These are phyloP conservation scores for Fusarium tanahbumbuense DNA, from an alignment of 2,329 filamentous ascomycete species.

Conservation along the genomic window DNA sequence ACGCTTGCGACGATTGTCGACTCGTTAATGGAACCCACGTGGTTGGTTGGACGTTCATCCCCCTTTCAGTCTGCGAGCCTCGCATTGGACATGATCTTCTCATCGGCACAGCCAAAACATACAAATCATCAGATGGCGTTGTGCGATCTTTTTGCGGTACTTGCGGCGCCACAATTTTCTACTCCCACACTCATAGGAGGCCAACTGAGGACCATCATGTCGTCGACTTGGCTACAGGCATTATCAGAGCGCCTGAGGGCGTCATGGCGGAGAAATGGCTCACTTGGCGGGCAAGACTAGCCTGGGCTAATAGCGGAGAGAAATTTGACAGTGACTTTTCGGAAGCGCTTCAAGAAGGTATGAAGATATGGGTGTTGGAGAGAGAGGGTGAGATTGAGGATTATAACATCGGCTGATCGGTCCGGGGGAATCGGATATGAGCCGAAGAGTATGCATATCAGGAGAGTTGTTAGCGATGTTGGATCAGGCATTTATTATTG, in stretches of 20 bases:
- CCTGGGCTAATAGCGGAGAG: conserved; percentile 51
- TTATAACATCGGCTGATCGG: conserved; percentile 44
- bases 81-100: conserved; percentile 51
- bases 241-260: conserved; percentile 59
- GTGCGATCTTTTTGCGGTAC: conserved; percentile 58
- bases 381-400: conserved; percentile 50
- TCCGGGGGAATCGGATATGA: conserved; percentile 33
- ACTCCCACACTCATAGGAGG: conserved; percentile 43
- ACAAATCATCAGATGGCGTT: conserved; percentile 54
- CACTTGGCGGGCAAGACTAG: conserved; percentile 57
- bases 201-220: conserved; percentile 50
- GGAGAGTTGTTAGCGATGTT: background rate
- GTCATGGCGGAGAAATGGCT: conserved; percentile 59
- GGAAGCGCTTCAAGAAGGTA: conserved; percentile 52
- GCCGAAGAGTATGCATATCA: conserved; percentile 25
- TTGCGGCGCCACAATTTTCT: conserved; percentile 61
- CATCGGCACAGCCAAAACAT: conserved; percentile 59
- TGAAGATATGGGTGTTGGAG: conserved; percentile 53
- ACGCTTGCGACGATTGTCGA: conserved; percentile 59
- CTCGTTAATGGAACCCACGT: conserved; percentile 56
- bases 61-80: conserved; percentile 53
- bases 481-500: conserved; percentile 10
- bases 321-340: conserved; percentile 53
- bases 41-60: conserved; percentile 58
- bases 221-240: conserved; percentile 57